phyloP scores from a whole-genome alignment of 2,329 filamentous ascomycete species.

The Coniochaeta prunicola region DNA sequence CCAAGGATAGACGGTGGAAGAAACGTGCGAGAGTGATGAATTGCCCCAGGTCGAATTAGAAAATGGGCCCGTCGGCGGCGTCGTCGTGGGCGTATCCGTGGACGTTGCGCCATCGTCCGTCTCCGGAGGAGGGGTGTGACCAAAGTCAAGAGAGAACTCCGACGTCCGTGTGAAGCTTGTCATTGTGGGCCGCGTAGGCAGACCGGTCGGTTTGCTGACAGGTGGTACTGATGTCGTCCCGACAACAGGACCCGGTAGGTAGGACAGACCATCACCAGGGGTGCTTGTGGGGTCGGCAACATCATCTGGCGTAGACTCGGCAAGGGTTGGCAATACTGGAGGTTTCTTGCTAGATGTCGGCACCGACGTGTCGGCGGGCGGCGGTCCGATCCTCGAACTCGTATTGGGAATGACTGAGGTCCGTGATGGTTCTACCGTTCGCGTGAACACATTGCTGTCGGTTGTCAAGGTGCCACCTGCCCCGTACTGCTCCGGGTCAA shows the following conservation, averaged over 20 bases:
- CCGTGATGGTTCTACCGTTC: slow-evolving; percentile 9
- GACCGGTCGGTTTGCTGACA: not conserved
- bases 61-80: not conserved
- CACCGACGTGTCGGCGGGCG: slow-evolving; percentile 6
- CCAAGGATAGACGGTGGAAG: not conserved
- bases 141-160: not conserved
- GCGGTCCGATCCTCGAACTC: slow-evolving; percentile 6
- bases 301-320: not conserved
- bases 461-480: slow-evolving; percentile 10
- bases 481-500: slow-evolving; percentile 9
- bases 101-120: not conserved
- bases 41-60: not conserved
- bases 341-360: not conserved
- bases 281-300: not conserved
- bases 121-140: not conserved
- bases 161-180: not conserved
- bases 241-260: not conserved
- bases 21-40: not conserved
- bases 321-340: not conserved
- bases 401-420: slow-evolving; percentile 6
- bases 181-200: not conserved
- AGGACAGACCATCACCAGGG: not conserved
- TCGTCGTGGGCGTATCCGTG: not conserved
- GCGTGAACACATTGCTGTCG: slow-evolving; percentile 9
- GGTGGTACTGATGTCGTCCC: not conserved